Evolutionary conservation across 208 protist species (phyloP).

Genomic region (Acanthamoeba healyi): DNA sequence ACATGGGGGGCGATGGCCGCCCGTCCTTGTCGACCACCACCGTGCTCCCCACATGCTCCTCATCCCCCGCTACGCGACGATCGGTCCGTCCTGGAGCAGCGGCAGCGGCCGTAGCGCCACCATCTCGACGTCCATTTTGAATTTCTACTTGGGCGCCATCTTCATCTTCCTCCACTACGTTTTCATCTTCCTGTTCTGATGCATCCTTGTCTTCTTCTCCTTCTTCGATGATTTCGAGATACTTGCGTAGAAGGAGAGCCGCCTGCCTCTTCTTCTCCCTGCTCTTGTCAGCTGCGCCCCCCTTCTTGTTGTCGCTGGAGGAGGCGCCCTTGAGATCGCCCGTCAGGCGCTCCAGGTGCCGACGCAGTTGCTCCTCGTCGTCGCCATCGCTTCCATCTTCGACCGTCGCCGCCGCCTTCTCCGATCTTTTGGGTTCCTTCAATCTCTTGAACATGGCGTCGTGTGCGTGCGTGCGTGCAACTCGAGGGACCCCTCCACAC

Average conservation of each 20-base stretch:
- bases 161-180: background rate
- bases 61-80: background rate
- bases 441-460: background rate
- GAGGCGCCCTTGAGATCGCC: no score
- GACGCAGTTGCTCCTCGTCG: background rate
- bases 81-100: no score
- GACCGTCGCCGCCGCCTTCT: background rate
- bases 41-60: background rate
- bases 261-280: background rate
- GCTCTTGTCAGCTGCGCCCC: background rate
- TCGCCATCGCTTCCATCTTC: background rate
- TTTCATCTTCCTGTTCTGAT: no score
- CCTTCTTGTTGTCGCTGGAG: background rate
- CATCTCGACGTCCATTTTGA: no score
- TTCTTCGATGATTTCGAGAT: background rate
- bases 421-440: background rate
- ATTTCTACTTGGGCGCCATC: background rate
- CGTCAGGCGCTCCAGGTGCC: background rate
- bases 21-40: constrained; percentile 6
- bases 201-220: no score
- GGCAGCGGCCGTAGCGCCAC: no score
- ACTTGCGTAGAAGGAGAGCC: background rate
- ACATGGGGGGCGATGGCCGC: background rate
- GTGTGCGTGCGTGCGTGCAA: background rate
- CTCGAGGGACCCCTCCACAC: no score